phyloP scores from a whole-genome alignment of 331 rosid species.

The Ulmus americana region DNA sequence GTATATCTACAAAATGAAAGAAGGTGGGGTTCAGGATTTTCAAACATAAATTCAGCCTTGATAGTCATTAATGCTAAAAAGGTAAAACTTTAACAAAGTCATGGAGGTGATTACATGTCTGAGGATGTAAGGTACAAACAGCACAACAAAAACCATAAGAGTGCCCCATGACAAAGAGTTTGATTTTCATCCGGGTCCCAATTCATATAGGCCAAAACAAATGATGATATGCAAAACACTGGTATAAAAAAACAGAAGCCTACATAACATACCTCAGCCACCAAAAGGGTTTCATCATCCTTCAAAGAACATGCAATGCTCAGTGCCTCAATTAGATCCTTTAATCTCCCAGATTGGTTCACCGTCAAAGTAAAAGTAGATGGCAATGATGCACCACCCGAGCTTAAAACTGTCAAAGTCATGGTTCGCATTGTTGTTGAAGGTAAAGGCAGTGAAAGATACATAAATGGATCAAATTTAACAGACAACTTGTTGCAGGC shows the following conservation, averaged over 20 bases:
- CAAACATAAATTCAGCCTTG: background rate
- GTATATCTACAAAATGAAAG: constrained; percentile 43
- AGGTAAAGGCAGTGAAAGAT: constrained; percentile 78
- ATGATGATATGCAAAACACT: constrained; percentile 13
- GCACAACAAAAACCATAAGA: constrained; percentile 1
- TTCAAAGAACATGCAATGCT: constrained; percentile 52
- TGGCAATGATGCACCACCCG: constrained; percentile 55
- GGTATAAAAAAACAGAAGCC: constrained; percentile 3
- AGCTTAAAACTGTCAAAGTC: constrained; percentile 58
- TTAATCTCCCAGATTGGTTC: constrained; percentile 45
- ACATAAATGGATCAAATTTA: constrained; percentile 93
- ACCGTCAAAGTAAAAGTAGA: constrained; percentile 42
- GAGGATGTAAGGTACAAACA: background rate
- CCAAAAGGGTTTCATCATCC: constrained; percentile 65
- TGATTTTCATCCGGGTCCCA: background rate
- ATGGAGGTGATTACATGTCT: background rate
- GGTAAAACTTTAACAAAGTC: background rate
- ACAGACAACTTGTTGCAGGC: constrained; percentile 63
- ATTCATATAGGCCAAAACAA: background rate
- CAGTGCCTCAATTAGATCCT: constrained; percentile 58
- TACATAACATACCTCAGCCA: constrained; percentile 60
- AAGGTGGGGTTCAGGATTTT: background rate
- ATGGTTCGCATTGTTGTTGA: constrained; percentile 58
- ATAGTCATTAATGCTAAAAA: background rate
- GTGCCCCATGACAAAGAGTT: background rate